phyloP scores from a whole-genome alignment of 495 filamentous ascomycete species.

The Penicillium lividum region DNA sequence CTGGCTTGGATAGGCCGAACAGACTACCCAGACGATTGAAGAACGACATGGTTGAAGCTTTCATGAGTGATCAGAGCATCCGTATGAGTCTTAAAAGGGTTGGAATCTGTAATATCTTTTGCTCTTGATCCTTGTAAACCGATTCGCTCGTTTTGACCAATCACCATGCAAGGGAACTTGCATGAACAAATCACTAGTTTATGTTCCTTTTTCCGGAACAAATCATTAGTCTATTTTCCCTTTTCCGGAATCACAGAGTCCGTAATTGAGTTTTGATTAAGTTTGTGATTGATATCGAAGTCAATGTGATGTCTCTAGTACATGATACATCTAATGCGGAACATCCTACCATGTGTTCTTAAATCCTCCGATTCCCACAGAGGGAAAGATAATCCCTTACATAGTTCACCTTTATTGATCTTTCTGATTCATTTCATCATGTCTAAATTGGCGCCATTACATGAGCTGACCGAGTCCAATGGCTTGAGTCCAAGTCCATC shows the following conservation, averaged over 20 bases:
- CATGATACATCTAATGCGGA: not conserved
- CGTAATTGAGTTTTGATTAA: too few relatives aligned
- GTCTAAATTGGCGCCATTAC: conserved; percentile 15
- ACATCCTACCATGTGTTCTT: not conserved
- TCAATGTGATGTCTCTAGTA: too few relatives aligned
- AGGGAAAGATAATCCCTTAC: not conserved
- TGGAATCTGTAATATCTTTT: not conserved
- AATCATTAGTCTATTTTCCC: too few relatives aligned
- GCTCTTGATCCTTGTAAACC: not conserved
- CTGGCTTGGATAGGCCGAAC: conserved; percentile 17
- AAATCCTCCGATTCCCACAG: not conserved
- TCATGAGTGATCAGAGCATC: not conserved
- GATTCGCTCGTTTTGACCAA: not conserved
- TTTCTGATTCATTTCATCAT: conserved; percentile 3
- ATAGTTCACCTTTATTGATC: not conserved
- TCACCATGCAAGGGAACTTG: not conserved
- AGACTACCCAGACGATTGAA: conserved; percentile 19
- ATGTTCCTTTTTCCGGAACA: too few relatives aligned
- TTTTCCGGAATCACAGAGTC: too few relatives aligned
- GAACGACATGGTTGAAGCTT: conserved; percentile 21
- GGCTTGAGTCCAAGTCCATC: conserved; percentile 14
- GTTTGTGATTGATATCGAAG: too few relatives aligned
- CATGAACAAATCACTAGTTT: not conserved
- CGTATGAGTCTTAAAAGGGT: too few relatives aligned
- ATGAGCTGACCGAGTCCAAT: conserved; percentile 17